Conservation (phyloP, 768 basidiomycete species). For the Piloderma croceum region DNA sequence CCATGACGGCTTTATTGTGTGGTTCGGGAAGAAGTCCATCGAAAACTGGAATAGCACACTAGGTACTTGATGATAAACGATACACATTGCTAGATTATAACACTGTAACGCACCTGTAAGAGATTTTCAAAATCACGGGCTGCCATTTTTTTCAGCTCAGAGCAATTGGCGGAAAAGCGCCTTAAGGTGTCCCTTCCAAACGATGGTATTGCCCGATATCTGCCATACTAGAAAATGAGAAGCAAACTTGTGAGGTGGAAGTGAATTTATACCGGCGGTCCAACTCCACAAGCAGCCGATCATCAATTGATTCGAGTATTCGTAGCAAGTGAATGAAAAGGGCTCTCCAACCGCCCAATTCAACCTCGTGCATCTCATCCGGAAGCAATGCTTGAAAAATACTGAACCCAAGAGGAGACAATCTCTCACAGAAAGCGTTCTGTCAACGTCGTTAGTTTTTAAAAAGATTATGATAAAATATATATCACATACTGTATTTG, state of each 20-base stretch:
- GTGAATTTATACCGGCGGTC: conserved; percentile 17
- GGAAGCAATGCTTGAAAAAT: conserved; percentile 23
- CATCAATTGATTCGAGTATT: conserved; percentile 20
- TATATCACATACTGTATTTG: conserved; percentile 19
- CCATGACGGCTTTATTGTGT: conserved; percentile 17
- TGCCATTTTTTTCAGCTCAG: conserved; percentile 29
- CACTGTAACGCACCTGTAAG: conserved; percentile 21
- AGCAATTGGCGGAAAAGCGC: conserved; percentile 26
- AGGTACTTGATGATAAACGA: not conserved
- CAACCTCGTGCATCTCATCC: conserved; percentile 35
- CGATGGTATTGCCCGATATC: conserved; percentile 24
- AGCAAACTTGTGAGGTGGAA: not conserved
- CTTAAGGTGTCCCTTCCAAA: conserved; percentile 30
- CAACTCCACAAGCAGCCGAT: conserved; percentile 16
- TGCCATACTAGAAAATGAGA: conserved; percentile 9
- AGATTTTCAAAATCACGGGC: conserved; percentile 37
- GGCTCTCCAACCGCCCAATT: conserved; percentile 33
- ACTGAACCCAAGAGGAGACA: conserved; percentile 17
- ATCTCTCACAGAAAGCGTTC: conserved; percentile 30
- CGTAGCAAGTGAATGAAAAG: conserved; percentile 31
- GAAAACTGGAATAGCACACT: conserved; percentile 30
- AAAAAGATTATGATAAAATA: not conserved
- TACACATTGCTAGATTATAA: not conserved
- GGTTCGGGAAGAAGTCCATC: conserved; percentile 25
- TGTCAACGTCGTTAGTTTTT: conserved; percentile 10